Conservation (phyloP, 768 basidiomycete genomes). For the Pilatotrama ljubarskyi region DNA sequence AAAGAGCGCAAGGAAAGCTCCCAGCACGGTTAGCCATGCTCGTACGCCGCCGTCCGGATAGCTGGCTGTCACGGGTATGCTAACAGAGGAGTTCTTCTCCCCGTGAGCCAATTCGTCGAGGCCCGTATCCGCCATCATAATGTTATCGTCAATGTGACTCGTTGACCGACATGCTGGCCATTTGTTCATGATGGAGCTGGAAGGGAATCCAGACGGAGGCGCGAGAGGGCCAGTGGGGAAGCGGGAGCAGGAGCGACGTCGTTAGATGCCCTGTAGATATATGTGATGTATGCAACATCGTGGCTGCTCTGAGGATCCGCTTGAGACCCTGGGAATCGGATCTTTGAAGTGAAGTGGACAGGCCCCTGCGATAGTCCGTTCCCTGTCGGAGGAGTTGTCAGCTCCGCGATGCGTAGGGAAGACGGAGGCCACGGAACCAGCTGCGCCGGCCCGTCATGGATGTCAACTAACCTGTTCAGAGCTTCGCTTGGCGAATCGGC, state of each 20-base stretch:
- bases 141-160: background rate
- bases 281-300: background rate
- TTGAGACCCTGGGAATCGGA: background rate
- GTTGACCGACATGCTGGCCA: background rate
- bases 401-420: background rate
- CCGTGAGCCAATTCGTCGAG: background rate
- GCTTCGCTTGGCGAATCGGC: background rate
- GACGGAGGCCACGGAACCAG: background rate
- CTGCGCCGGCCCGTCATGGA: background rate
- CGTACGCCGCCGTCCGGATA: constrained; percentile 32
- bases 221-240: background rate
- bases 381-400: constrained; percentile 15
- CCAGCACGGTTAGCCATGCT: constrained; percentile 56
- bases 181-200: background rate
- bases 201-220: background rate
- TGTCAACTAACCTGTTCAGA: background rate
- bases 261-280: background rate
- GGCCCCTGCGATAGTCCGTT: background rate
- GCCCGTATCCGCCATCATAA: background rate
- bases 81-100: background rate
- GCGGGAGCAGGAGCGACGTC: background rate
- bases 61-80: background rate
- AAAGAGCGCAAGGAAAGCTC: constrained; percentile 65
- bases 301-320: background rate
- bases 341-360: background rate